Evolutionary conservation across 805 yeast species (phyloP).

Genomic region (Metschnikowia henanensis): DNA sequence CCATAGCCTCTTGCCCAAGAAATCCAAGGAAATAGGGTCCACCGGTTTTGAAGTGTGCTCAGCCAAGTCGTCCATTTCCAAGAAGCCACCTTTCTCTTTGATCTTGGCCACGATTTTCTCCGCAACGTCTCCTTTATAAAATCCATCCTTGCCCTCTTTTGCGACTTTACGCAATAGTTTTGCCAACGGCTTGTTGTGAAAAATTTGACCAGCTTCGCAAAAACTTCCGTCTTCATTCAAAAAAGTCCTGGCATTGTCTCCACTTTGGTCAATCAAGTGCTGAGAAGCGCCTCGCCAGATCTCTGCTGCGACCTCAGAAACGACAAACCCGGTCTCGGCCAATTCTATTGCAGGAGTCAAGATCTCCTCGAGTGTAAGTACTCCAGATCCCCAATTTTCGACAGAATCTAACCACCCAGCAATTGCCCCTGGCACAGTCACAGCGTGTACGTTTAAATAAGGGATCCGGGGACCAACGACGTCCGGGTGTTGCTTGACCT

Average conservation of each 20-base stretch:
- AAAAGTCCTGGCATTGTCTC: constrained; percentile 22
- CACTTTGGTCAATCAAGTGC: constrained; percentile 39
- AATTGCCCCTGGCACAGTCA: constrained; percentile 77
- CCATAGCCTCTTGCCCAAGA: constrained; percentile 59
- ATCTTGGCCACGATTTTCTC: constrained; percentile 59
- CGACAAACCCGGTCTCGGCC: constrained; percentile 67
- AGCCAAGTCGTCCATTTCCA: constrained; percentile 55
- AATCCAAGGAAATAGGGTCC: constrained; percentile 58
- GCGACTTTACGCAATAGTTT: constrained; percentile 52
- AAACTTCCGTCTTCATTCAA: constrained; percentile 19
- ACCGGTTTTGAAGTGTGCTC: constrained; percentile 61
- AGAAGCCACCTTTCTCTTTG: constrained; percentile 52
- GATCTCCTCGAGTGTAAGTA: constrained; percentile 56
- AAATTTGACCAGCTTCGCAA: constrained; percentile 33
- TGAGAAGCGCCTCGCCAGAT: constrained; percentile 46
- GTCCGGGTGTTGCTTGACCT: constrained; percentile 36
- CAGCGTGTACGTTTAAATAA: constrained; percentile 51
- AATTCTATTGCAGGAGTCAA: constrained; percentile 65
- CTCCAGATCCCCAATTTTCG: constrained; percentile 72
- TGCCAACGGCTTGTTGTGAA: constrained; percentile 54
- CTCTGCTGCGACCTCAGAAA: constrained; percentile 56
- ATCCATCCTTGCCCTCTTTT: constrained; percentile 59
- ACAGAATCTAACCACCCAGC: constrained; percentile 78
- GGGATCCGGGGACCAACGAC: constrained; percentile 43
- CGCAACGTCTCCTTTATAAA: constrained; percentile 72